Evolutionary conservation across 345 rosid genomes (phyloP), one percentile per base, ranked within the genome.

Genomic region (Balakata baccata): DNA sequence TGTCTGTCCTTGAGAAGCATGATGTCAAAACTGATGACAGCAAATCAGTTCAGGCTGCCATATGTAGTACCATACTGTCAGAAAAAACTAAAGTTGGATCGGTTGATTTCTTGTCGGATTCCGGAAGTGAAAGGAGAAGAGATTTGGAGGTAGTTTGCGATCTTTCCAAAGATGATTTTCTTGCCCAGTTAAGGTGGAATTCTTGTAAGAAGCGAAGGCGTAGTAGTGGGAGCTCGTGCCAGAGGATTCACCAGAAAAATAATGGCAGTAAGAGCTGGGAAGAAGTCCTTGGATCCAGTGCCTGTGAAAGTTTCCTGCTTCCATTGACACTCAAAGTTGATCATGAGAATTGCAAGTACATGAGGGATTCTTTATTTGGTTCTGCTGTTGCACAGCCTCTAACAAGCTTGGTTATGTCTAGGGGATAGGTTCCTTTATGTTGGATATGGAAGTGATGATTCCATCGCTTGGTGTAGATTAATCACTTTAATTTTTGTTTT

Each of bases 391-490:
- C 79, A 74, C 84, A 85, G 13, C 72, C 85, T 49, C 83, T 86
- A 74, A 75, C 90, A 62, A 86, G 81, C 84, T 74, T 93, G 85
- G 84, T 87, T 50, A 85, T 86, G 93, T 88, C 92, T 68, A 86
- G 95, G 73, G 89, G 89, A 89, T 77, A 12, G 53, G 39, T 64
- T 20, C 7, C 66, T 47, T 62, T 74, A 65, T 75, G 80, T 79
- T 70, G 69, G 73, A 54, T 13, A 52, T 47, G 38, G 39, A 58
- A 46, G 37, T 5, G 18, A 29, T 5, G 29, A 17, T 8, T 37
- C 34, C 29, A 4, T 34, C 13, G 63, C n/a, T 64, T 58, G 46
- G 51, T n/a, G 37, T 49, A 22, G 29, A n/a, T 29, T 4, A 25
- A 37, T 10, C 29, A n/a, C 41, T 5, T 23, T 22, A 0, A 7